Base-by-base conservation (phyloP, 768 basidiomycete genomes). In the Filobasidium wieringae region DNA sequence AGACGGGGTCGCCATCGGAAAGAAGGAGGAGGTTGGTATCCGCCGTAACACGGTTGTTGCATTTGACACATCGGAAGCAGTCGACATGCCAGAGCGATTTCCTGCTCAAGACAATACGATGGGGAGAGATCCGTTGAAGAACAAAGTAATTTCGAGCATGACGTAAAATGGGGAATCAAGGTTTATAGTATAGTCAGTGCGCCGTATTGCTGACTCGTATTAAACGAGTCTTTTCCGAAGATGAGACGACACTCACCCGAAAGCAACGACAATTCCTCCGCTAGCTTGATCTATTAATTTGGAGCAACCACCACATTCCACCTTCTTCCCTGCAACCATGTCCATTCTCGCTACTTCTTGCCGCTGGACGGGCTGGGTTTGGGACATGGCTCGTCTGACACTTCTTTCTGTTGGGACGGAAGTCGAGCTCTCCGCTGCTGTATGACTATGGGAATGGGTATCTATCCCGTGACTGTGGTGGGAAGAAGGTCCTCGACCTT, bases 1-100 rank as follows among this genome's bases (percentile, higher is more conserved):
- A 73, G 11, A 99, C 91, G 36, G 95, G 95, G n/a, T 86, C 88
- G 24, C 95, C 95, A 75, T 99, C 93, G 31, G 91, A 92, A 51
- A 99, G 82, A 11, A 99, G 79, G 33, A 97, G 80, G n/a, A 99
- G 80, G 76, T 95, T 97, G 26, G 93, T 95, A 74, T 96, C 93
- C 29, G 93, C 90, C 56, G 71, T 92, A 63, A 97, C 92, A 70
- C 86, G 82, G 72, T 91, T 82, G 58, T 80, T 78, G 72, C 93
- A 97, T 77, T 97, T 99, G 36, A 91, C 91, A 70, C 95, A 99
- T 64, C 87, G 89, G 80, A 96, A 96, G 76, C 77, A 77, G 57
- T 72, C 72, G 15, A 72, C 68, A 53, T 75, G 91, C 79, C 93
- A 95, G 72, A 92, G 86, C 43, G 90, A 88, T 78, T 88, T 84